These are phyloP conservation scores for Globisporangium abappressorium DNA, from an alignment of 352 stramenopile species.

Conservation along the genomic window DNA sequence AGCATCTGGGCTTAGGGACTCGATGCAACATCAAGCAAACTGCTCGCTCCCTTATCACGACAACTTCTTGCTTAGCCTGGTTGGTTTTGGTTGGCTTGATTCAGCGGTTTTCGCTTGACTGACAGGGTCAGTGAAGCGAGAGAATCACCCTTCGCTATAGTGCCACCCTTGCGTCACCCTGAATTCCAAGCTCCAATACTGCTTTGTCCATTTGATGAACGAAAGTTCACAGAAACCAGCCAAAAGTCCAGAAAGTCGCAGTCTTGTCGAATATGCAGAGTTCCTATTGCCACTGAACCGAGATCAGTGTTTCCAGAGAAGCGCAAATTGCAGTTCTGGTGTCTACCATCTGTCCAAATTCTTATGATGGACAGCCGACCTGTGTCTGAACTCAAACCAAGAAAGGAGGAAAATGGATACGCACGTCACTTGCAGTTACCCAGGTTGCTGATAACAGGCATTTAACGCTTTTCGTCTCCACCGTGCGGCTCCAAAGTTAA, in stretches of 20 bases:
- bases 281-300: conserved; percentile 7
- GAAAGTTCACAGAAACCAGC: not conserved
- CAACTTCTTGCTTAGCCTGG: not conserved
- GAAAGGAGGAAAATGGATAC: not conserved
- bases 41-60: not conserved
- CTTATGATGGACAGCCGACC: conserved; percentile 2
- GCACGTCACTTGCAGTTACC: not conserved
- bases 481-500: not conserved
- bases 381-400: not conserved
- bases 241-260: not conserved
- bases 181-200: not conserved
- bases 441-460: not conserved
- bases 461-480: not conserved
- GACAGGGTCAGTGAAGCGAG: too few species aligned
- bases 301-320: conserved; percentile 15
- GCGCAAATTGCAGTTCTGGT: not conserved
- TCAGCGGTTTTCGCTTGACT: too few species aligned
- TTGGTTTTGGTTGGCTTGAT: not conserved
- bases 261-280: not conserved
- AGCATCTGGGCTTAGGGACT: not conserved
- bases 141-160: not conserved
- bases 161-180: not conserved
- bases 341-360: not conserved
- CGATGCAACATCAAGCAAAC: not conserved
- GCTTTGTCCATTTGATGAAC: not conserved